A percentile compares a stretch with the other conserved stretches of the same genome.
Conservation (phyloP, 176 grass and related monocot genomes). For the Phragmites australis region DNA sequence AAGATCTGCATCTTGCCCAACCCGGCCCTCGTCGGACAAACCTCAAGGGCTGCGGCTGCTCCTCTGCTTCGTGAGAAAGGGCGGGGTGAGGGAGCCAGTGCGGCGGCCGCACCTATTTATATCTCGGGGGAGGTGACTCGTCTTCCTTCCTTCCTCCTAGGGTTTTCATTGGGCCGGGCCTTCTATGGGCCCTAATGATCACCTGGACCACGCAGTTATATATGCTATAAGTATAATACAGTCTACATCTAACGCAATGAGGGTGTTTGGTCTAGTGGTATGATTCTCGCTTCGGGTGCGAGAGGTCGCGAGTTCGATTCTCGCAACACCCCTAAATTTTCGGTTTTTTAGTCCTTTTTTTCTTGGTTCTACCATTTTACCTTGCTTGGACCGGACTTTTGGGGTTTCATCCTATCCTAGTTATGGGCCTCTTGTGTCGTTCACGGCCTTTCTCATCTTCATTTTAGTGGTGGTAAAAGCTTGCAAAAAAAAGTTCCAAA, state of each 20-base stretch:
- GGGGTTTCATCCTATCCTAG: too few species aligned
- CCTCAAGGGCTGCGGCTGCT: neutral
- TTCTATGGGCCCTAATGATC: neutral
- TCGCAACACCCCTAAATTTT: constrained; percentile 63
- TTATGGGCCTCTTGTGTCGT: too few species aligned
- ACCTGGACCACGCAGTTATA: too few species aligned
- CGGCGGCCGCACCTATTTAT: constrained; percentile 10
- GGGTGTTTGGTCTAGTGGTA: constrained; percentile 98
- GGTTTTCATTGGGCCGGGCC: constrained; percentile 22
- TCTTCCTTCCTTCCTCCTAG: too few species aligned
- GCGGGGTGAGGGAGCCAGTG: neutral
- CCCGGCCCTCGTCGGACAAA: neutral
- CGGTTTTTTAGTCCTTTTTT: neutral
- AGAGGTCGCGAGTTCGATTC: constrained; percentile 96
- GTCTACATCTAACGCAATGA: too few species aligned
- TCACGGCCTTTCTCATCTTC: too few species aligned
- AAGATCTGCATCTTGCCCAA: constrained; percentile 93
- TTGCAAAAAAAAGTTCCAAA: too few species aligned
- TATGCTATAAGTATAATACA: too few species aligned
- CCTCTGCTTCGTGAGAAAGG: neutral
- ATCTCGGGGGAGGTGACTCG: too few species aligned
- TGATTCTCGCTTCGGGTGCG: constrained; percentile 97
- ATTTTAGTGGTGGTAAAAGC: too few species aligned
- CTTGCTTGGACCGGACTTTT: too few species aligned
- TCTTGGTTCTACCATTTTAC: too few species aligned